Conservation (phyloP, 1,284 basidiomycete species). For the Trametes hirsuta region DNA sequence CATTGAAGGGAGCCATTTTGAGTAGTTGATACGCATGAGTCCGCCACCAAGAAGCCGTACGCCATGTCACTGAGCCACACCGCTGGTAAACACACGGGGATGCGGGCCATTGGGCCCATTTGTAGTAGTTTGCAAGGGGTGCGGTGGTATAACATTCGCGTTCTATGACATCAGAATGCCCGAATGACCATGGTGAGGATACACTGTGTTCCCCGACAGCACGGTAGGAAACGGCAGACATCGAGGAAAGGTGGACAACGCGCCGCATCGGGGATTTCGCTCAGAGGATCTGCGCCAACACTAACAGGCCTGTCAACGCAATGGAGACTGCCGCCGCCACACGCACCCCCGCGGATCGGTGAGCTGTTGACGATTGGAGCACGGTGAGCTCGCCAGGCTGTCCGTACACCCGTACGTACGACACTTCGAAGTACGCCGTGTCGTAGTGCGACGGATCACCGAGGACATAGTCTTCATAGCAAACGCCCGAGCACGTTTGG, state of each 20-base stretch:
- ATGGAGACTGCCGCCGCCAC: conserved; percentile 8
- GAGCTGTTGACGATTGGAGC: conserved; percentile 25
- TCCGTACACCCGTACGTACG: conserved; percentile 60
- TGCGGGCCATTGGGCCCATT: too few relatives aligned
- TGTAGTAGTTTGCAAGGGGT: too few relatives aligned
- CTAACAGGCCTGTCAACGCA: conserved; percentile 17
- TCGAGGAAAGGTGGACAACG: neutral
- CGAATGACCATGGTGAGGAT: too few relatives aligned
- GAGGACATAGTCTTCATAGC: conserved; percentile 78
- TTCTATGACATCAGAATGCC: too few relatives aligned
- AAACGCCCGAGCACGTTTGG: conserved; percentile 66
- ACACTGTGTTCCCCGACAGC: neutral
- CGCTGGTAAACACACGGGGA: too few relatives aligned
- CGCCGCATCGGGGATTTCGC: neutral
- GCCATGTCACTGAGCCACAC: too few relatives aligned
- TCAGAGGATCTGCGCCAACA: conserved; percentile 18
- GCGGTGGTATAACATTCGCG: too few relatives aligned
- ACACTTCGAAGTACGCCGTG: conserved; percentile 79
- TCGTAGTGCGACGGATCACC: conserved; percentile 67
- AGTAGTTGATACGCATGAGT: too few relatives aligned
- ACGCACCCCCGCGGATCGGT: conserved; percentile 25
- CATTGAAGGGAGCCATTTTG: too few relatives aligned
- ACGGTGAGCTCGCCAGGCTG: conserved; percentile 33
- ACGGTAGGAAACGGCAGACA: neutral
- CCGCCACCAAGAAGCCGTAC: too few relatives aligned